A percentile compares a stretch with the other conserved stretches of the same genome.
Evolutionary conservation across 2,329 filamentous ascomycete genomes (phyloP).

Genomic region (Fusarium succisae): DNA sequence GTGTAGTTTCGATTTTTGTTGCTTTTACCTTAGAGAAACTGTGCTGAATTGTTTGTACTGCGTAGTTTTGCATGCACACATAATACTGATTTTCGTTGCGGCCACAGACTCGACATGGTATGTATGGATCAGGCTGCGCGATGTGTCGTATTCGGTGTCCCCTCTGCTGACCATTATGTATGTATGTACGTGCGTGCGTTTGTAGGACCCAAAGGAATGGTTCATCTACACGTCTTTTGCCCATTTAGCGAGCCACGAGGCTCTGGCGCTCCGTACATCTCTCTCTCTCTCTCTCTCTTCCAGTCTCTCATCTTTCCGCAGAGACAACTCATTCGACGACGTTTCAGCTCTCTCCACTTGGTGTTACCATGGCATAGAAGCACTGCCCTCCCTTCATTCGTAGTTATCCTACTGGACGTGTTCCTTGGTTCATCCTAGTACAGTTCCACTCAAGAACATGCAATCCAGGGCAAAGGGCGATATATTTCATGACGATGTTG

Average conservation of each 20-base stretch:
- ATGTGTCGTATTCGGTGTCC: slow-evolving; percentile 5
- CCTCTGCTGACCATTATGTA: slow-evolving; percentile 3
- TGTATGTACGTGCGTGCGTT: neutral
- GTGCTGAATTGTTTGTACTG: neutral
- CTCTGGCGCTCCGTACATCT: slow-evolving; percentile 4
- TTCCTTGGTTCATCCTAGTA: slow-evolving; percentile 9
- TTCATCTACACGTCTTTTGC: slow-evolving; percentile 3
- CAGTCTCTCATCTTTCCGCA: neutral
- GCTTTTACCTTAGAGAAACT: slow-evolving; percentile 28
- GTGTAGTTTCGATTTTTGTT: slow-evolving; percentile 28
- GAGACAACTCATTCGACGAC: slow-evolving; percentile 15
- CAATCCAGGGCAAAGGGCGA: slow-evolving; percentile 1
- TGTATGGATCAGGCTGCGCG: neutral
- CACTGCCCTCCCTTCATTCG: slow-evolving; percentile 11
- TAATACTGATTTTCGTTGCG: neutral
- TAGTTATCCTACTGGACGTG: neutral
- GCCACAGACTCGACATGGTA: neutral
- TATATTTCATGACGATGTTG: slow-evolving; percentile 1
- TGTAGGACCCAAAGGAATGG: slow-evolving; percentile 13
- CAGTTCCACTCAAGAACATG: neutral
- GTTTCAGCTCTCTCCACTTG: slow-evolving; percentile 27
- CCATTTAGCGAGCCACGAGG: neutral
- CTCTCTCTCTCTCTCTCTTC: too few species aligned
- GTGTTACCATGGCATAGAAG: neutral
- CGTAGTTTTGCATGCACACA: neutral